Base-by-base conservation (phyloP, 148 eudicot species). In the Heliosperma pusillum region DNA sequence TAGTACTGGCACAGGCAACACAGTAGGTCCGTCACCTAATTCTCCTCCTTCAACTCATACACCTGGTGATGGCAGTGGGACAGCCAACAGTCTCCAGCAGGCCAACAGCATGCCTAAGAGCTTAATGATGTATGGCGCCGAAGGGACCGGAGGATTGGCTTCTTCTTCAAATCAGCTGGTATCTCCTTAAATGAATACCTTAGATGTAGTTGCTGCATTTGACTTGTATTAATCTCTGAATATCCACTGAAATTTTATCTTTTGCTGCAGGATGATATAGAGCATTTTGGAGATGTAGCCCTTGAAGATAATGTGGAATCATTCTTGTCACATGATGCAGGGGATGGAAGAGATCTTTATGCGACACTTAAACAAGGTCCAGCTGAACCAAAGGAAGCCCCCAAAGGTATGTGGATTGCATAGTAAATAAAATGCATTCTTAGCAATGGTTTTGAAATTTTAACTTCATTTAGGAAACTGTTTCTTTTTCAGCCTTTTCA, bases 151-250 rank as follows among this genome's bases (percentile, higher is more conserved):
- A 69, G 93, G 89, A 67, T 85, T 92, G 78, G 93, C 96, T 56
- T 90, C 99, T 61, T 92, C 99, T 63, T 87, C 99, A 47, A 95
- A 95, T 87, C 99, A 95, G 85, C 83, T 95, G 90, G 99, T 95
- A 85, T 69, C 86, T 44, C 55, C n/a, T n/a, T 45, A 64, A 60
- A 11, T 52, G 44, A 20, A 17, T 27, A 62, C 21, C 50, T 45
- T 64, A 50, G 17, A 3, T 77, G 25, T 76, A 22, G 73, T 16
- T 69, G 25, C 8, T 21, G 65, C 7, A 21, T 61, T 70, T 74
- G 71, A 27, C 24, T 22, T 47, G 26, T 70, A 10, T 75, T 52
- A 59, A 10, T 56, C 36, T 74, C 36, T 61, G 56, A 15, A 56
- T 42, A 45, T 36, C 16, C 22, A 10, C 56, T 74, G 33, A 56